Base-by-base conservation (phyloP, 2,329 filamentous ascomycete genomes). In the Tolypocladium sp. region DNA sequence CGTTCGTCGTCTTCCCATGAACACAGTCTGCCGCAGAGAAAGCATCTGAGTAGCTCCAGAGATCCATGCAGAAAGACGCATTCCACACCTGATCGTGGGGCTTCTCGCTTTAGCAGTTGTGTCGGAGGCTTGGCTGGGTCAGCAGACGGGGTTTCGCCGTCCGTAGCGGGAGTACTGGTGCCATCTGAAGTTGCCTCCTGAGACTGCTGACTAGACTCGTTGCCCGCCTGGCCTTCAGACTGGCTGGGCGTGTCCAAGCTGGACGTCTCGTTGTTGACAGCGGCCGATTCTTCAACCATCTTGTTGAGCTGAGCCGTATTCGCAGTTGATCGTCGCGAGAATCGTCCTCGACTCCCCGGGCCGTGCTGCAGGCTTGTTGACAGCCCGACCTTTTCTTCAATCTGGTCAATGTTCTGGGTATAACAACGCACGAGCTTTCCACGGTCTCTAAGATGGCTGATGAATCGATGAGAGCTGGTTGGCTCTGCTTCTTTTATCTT, bases 361-460 rank as follows among this genome's bases (percentile, higher is more conserved):
- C 87, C 87, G 38, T 82, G 77, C 13, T 76, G 73, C 10, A 90
- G 76, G 58, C 85, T 80, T 0, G 85, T 88, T 20, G 80, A 83
- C 4, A 90, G 75, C 4, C 87, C 87, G 51, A 89, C 85, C 59
- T 87, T 85, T 66, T 86, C 84, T 68, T 91, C 88, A 8, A 91
- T 82, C 62, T 85, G 84, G 64, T 91, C 87, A 63, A 91, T 90
- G 63, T 90, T 91, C 64, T 91, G 87, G 0, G 87, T 90, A 66
- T 91, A 91, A 66, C 87, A 89, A 44, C 87, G 77, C 38, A 89
- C 85, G 6, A 91, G 76, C 63, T 88, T 87, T 4, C 86, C 85
- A 4, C 82, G 79, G 67, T 90, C 85, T 52, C 86, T 80, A 6
- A 91, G 76, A 40, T 85, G 82, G 51, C 82, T 81, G 64, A 91